These are phyloP conservation scores for Rosa chinensis DNA, from an alignment of 306 rosid species.

Conservation along the genomic window DNA sequence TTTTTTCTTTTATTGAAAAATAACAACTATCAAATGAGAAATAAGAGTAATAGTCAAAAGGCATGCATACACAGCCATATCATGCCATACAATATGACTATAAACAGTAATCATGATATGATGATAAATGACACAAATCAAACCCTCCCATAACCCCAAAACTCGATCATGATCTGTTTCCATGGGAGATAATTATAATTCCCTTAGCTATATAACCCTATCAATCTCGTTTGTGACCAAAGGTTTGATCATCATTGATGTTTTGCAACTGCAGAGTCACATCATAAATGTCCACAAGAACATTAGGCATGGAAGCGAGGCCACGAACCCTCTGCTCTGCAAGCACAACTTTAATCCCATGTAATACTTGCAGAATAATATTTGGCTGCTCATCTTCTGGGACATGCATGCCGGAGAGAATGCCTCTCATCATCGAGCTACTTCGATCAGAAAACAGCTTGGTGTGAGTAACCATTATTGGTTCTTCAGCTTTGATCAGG, in stretches of 20 bases:
- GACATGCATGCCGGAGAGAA: background rate
- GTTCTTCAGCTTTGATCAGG: background rate
- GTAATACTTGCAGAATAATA: background rate
- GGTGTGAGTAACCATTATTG: background rate
- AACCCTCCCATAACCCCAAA: background rate
- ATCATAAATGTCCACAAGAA: conserved; percentile 12
- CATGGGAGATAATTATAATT: background rate
- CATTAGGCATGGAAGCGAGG: background rate
- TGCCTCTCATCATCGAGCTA: background rate
- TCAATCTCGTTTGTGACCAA: background rate
- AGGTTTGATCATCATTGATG: background rate
- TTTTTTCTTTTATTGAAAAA: background rate
- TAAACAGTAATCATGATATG: background rate
- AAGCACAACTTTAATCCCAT: background rate
- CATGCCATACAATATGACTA: background rate
- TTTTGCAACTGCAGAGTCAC: conserved; percentile 2
- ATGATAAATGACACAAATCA: background rate
- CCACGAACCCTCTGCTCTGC: background rate
- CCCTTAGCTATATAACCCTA: background rate
- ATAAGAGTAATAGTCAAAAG: background rate
- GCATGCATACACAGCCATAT: background rate
- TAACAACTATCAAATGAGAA: background rate
- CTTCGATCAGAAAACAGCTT: background rate
- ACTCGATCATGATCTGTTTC: background rate
- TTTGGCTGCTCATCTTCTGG: background rate